Percentiles rank a stretch among this genome's conserved stretches.
Conservation (phyloP, 1,139 yeast genomes). For the Pneumocystis murina region DNA sequence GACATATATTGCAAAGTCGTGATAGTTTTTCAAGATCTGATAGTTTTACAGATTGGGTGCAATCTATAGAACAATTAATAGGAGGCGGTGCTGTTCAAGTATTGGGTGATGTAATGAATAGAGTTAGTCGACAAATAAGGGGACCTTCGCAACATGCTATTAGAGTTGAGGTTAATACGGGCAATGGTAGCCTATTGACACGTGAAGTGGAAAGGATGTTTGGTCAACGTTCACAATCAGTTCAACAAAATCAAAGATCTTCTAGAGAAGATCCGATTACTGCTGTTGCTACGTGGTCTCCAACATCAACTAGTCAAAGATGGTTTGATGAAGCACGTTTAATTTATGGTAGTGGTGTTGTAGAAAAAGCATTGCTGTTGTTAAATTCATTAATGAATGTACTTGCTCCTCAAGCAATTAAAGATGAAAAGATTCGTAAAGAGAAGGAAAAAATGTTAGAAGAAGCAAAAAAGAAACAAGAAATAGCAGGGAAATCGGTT, state of each 20-base stretch:
- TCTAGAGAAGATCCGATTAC: conserved; percentile 16
- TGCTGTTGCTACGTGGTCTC: conserved; percentile 17
- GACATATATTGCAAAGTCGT: not conserved
- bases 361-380: conserved; percentile 33
- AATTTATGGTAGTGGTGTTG: conserved; percentile 33
- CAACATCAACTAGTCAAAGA: conserved; percentile 50
- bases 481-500: conserved; percentile 23
- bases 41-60: conserved; percentile 10
- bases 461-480: conserved; percentile 16
- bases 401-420: conserved; percentile 22
- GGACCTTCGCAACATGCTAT: conserved; percentile 4
- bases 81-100: conserved; percentile 13
- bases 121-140: conserved; percentile 2
- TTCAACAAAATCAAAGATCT: not conserved
- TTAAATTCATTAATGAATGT: conserved; percentile 36
- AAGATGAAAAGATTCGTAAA: conserved; percentile 26
- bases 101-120: conserved; percentile 10
- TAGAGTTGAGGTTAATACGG: conserved; percentile 8
- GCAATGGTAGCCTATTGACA: conserved; percentile 3
- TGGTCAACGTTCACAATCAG: conserved; percentile 2
- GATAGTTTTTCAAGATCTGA: conserved; percentile 3
- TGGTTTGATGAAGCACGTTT: conserved; percentile 50
- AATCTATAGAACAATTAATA: conserved; percentile 11
- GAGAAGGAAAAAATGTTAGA: conserved; percentile 21
- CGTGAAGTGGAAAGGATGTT: conserved; percentile 13